Base-by-base conservation (phyloP, 2,329 filamentous ascomycete genomes). In the Ophiosphaerella korrae region DNA sequence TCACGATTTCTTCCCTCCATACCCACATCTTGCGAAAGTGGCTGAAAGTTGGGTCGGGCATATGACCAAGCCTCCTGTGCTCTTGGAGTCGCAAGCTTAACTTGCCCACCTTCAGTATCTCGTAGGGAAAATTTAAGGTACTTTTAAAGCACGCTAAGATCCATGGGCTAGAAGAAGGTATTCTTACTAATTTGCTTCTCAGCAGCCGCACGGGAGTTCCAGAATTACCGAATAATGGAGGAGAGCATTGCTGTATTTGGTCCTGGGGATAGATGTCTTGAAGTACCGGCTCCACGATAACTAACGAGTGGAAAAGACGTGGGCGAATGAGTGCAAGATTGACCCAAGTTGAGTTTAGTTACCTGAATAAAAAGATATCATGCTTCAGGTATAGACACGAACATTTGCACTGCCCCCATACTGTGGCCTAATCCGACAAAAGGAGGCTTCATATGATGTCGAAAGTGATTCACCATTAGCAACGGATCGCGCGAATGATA, bases 61-160 rank as follows among this genome's bases (percentile, higher is more conserved):
- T 55, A 64, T 8, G 55, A 43, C 61, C 61, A 64, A 3, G 61
- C 57, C 48, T 61, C 57, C 42, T 64, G 57, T 5, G 56, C 50
- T 49, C 59, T 61, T 21, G 59, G 56, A 5, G 59, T 64, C 6
- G 52, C 42, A 5, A 64, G 47, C 13, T 16, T 44, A 2, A 57
- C 57, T 3, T 29, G 21, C 11, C 53, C 57, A 11, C 45, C 41
- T n/a, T 34, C 31, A 7, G 34, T 29, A 35, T 62, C 48, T 24
- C 38, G 45, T 4, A 62, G 40, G 7, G 48, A 53, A 42, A 53
- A 39, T 11, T 42, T 34, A 9, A 62, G 34, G 26, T 53, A 61
- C 5, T 14, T 11, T 12, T 53, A 24, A 12, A 62, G 41, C 5
- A 43, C 46, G 1, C 57, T 49, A 6, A 52, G 42, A 42, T 61